A percentile compares a stretch with the other conserved stretches of the same genome.
phyloP scores from a whole-genome alignment of 257 asterid genomes.

The Rehmannia glutinosa region DNA sequence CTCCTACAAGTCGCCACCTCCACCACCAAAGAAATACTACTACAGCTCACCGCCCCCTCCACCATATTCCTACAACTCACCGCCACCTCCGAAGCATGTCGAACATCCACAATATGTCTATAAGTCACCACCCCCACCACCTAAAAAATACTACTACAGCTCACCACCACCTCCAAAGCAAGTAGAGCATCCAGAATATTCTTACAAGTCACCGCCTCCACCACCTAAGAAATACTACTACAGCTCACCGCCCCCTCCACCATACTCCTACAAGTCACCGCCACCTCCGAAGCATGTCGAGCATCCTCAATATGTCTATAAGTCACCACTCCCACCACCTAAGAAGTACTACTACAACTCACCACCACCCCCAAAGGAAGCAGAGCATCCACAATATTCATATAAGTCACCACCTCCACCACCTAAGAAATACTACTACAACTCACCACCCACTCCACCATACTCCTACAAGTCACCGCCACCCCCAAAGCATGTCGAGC shows the following conservation, averaged over 20 bases:
- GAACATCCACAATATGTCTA: background rate
- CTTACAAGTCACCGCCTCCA: background rate
- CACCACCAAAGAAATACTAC: too few relatives aligned
- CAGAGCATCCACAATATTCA: background rate
- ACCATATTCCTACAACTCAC: too few relatives aligned
- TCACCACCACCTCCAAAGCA: too few relatives aligned
- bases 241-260: background rate
- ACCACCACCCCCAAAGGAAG: background rate
- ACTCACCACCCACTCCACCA: too few relatives aligned
- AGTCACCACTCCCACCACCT: background rate
- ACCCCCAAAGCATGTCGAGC: background rate
- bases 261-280: background rate
- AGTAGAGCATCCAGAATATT: background rate
- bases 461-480: slow-evolving; percentile 5
- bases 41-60: too few relatives aligned
- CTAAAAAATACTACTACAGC: background rate
- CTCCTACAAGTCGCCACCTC: too few relatives aligned
- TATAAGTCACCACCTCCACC: background rate
- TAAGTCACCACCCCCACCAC: background rate
- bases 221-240: background rate
- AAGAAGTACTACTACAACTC: background rate
- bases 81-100: too few relatives aligned
- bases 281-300: background rate
- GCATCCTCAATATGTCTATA: background rate
- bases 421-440: too few relatives aligned